A percentile compares a stretch with the other conserved stretches of the same genome.
These are phyloP conservation scores for Fusarium sp. DNA, from an alignment of 2,329 filamentous ascomycete genomes.

Conservation along the genomic window DNA sequence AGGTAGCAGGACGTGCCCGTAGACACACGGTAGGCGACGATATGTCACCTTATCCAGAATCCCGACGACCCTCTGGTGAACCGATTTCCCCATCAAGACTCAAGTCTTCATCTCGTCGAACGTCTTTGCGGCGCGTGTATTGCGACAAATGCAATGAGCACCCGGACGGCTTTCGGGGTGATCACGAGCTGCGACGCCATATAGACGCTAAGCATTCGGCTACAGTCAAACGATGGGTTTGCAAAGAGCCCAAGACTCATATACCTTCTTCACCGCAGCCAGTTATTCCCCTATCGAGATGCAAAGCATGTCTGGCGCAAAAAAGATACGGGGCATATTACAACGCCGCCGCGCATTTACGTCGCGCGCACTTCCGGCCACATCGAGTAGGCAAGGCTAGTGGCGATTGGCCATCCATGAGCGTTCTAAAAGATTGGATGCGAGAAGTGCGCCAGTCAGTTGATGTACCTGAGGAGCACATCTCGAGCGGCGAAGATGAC, in stretches of 20 bases:
- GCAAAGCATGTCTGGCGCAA: constrained; percentile 70
- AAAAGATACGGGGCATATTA: constrained; percentile 73
- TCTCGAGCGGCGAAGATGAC: constrained; percentile 67
- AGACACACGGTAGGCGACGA: constrained; percentile 49
- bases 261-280: constrained; percentile 60
- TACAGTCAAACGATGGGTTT: constrained; percentile 70
- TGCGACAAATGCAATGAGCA: constrained; percentile 86
- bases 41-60: constrained; percentile 35
- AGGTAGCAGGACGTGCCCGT: constrained; percentile 38
- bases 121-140: constrained; percentile 78
- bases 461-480: constrained; percentile 62
- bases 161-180: constrained; percentile 89
- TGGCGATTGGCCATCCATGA: constrained; percentile 72
- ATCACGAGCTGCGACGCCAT: constrained; percentile 86
- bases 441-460: constrained; percentile 69
- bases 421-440: constrained; percentile 73
- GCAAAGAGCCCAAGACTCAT: constrained; percentile 64
- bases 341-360: constrained; percentile 71
- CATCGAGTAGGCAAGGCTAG: constrained; percentile 70
- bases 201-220: constrained; percentile 70
- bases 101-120: constrained; percentile 64
- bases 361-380: constrained; percentile 71
- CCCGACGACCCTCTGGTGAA: constrained; percentile 57
- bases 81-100: constrained; percentile 57
- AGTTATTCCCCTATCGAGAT: constrained; percentile 67